Evolutionary conservation across 2,329 filamentous ascomycete species (phyloP), one percentile per base, ranked within the genome.

Genomic region (Beauveria sp.): DNA sequence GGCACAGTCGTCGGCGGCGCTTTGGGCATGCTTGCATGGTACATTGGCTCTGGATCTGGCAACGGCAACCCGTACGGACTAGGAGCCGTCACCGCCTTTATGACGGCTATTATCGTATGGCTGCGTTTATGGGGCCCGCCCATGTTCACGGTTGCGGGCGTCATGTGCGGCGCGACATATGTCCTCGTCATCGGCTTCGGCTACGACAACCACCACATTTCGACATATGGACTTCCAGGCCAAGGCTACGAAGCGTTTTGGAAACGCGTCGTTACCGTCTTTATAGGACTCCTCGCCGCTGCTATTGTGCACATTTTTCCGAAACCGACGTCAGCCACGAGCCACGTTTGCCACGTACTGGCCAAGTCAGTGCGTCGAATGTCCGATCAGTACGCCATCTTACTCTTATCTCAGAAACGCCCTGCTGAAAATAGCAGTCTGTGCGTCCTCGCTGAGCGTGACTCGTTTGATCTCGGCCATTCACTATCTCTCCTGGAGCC

Each of bases 11-110:
- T 78, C 9, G 80, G 80, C 0, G 80, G 80, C 22, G 66, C 77
- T 0, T 52, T 81, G 8, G 80, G 77, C 0, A 70, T 82, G 67
- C 66, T 77, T 0, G 74, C 74, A 1, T 82, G 80, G 80, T 82
- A 83, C 50, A 77, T 80, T 20, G 80, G 80, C 0, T 78, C 79
- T 1, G 80, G 79, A 0, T 66, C 67, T 28, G 80, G 80, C 0
- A 62, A 67, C 0, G 80, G 80, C 0, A 82, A 81, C 61, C 74
- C 79, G 0, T 82, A 80, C 24, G 80, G 80, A 0, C 67, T 82
- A 55, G 78, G 72, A 1, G 80, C 79, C 2, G 75, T 75, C 5
- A 77, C 78, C 60, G 75, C 71, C 1, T 72, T 75, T 1, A 71
- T 75, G 26, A 69, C 70, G 7, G 60, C 70, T 1, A 67, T 74